phyloP scores from a whole-genome alignment of 1,284 basidiomycete genomes.

The Moniliella sp. region DNA sequence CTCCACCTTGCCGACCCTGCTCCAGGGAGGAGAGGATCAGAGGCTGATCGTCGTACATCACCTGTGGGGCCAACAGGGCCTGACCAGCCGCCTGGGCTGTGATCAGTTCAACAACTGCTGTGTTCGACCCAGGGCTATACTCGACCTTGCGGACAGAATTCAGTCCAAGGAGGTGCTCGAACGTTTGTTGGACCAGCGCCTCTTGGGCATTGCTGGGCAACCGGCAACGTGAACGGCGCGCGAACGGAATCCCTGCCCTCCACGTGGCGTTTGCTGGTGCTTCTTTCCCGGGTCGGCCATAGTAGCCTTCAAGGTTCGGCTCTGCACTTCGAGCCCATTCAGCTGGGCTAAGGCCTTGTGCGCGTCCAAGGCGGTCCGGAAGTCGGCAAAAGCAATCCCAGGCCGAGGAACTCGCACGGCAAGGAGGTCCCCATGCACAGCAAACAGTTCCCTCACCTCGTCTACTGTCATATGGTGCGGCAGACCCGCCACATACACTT shows the following conservation, averaged over 20 bases:
- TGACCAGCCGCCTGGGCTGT: no score
- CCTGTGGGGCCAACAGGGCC: no score
- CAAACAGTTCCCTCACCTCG: constrained; percentile 57
- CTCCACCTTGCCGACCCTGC: no score
- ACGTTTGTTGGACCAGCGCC: constrained; percentile 25
- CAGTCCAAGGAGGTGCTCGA: constrained; percentile 13
- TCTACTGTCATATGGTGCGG: constrained; percentile 47
- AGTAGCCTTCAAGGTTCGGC: constrained; percentile 16
- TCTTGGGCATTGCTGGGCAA: constrained; percentile 26
- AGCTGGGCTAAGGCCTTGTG: constrained; percentile 19
- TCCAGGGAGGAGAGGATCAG: no score
- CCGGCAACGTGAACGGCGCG: constrained; percentile 11
- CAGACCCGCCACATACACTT: constrained; percentile 62
- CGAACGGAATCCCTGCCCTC: constrained; percentile 3
- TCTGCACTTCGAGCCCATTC: constrained; percentile 14
- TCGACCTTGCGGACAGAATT: constrained; percentile 13
- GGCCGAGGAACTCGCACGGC: constrained; percentile 58
- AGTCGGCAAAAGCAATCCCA: constrained; percentile 84
- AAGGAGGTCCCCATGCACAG: constrained; percentile 52
- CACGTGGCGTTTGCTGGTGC: neutral
- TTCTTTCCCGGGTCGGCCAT: constrained; percentile 5
- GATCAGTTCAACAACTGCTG: no score
- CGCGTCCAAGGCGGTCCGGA: constrained; percentile 38
- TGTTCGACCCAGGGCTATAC: constrained; percentile 12
- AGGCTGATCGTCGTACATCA: no score